Conservation (phyloP, 2,329 filamentous ascomycete species). For the Orbilia brochopaga region DNA sequence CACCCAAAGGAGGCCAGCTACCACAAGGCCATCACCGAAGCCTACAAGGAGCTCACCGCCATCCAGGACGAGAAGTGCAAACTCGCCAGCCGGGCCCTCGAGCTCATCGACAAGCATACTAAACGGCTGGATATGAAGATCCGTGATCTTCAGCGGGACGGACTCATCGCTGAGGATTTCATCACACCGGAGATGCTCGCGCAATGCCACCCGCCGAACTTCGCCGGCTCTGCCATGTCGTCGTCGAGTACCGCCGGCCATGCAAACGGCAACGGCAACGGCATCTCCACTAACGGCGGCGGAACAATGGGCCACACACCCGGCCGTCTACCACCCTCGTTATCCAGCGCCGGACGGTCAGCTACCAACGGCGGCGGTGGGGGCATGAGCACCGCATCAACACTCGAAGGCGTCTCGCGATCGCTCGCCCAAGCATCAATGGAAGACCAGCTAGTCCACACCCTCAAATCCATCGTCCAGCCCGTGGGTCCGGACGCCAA, state of each 20-base stretch:
- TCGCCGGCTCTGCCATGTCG: constrained; percentile 6
- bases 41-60: constrained; percentile 71
- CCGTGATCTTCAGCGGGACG: constrained; percentile 61
- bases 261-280: neutral
- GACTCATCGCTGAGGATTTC: constrained; percentile 62
- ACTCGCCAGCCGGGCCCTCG: constrained; percentile 66
- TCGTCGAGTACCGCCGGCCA: constrained; percentile 5
- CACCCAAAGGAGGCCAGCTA: constrained; percentile 78
- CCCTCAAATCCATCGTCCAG: constrained; percentile 29
- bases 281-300: neutral
- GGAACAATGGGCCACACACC: constrained; percentile 18
- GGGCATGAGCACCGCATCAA: constrained; percentile 39
- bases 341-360: constrained; percentile 5
- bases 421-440: constrained; percentile 28
- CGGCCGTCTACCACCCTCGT: constrained; percentile 20
- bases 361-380: constrained; percentile 6
- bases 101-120: constrained; percentile 62
- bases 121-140: constrained; percentile 64
- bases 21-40: constrained; percentile 70
- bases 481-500: constrained; percentile 28
- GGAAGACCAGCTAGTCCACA: constrained; percentile 39
- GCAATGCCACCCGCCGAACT: constrained; percentile 29
- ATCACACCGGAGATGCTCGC: constrained; percentile 62
- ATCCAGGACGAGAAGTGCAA: constrained; percentile 77
- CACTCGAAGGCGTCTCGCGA: constrained; percentile 38